Evolutionary conservation across 495 filamentous ascomycete genomes (phyloP), one percentile per base, ranked within the genome.

Genomic region (Hypoxylon rickii): DNA sequence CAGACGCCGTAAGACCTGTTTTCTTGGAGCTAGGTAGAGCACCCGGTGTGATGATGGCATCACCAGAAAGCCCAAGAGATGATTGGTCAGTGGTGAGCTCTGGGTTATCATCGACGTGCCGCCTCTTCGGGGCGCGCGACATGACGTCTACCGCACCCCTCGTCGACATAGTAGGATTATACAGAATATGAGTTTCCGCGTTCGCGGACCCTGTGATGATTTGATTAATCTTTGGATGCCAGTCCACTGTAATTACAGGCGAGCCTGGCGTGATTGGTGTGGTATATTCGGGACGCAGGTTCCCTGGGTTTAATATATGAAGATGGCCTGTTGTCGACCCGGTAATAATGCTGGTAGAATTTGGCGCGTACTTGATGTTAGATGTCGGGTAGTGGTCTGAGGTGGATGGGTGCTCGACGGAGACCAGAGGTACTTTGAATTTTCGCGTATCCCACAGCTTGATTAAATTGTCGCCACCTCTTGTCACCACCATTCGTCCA

Each of bases 401-500:
- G 20, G 88, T 96, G 2, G 94, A 94, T 3, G 84, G 74, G 69
- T 94, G 89, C 2, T 87, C 70, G n/a, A 89, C 82, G 1, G 85
- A 87, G 24, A 84, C 89, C 13, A 98, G 79, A 4, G 94, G 91
- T 18, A 84, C 75, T 69, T 94, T 97, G 78, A 98, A 94, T 66
- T 97, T 98, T 41, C 94, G 84, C 3, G 87, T 97, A 72, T 98
- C 94, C 94, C 94, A 98, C 5, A 97, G 80, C 74, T 88, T 89
- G 63, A 82, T 92, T 18, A 78, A 37, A 71, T 96, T 85, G 72
- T 97, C 92, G 22, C 92, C 92, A 22, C 94, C 94, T 61, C 90
- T 79, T 6, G 90, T 96, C 11, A 96, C 85, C 0, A 97, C 84
- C 66, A 95, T 85, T 33, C 94, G 79, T 3, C 94, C 94, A 70